Percentiles rank a stretch among this genome's conserved stretches.
phyloP scores from a whole-genome alignment of 768 basidiomycete species.

The Pleurotus tuber-regium region DNA sequence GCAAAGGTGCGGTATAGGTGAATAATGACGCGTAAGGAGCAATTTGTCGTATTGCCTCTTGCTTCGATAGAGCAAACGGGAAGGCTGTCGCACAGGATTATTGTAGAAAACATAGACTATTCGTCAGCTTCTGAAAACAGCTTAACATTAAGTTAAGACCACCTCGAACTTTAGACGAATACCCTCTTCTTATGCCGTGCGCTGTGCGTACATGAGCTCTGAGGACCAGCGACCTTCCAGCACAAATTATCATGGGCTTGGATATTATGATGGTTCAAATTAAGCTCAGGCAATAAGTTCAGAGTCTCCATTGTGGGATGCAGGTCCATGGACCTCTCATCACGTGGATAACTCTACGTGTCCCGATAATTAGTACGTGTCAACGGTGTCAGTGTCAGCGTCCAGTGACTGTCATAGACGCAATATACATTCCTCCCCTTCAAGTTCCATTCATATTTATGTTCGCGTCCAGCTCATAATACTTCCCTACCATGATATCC shows the following conservation, averaged over 20 bases:
- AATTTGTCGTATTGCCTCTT: constrained; percentile 40
- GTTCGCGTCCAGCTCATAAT: constrained; percentile 14
- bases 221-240: too few relatives aligned
- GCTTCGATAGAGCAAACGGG: constrained; percentile 47
- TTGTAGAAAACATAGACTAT: neutral
- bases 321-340: constrained; percentile 1
- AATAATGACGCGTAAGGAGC: constrained; percentile 29
- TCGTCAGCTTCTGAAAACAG: too few relatives aligned
- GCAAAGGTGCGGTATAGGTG: constrained; percentile 20
- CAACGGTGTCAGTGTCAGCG: too few relatives aligned
- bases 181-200: neutral
- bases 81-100: constrained; percentile 33
- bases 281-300: too few relatives aligned
- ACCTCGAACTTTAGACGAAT: constrained; percentile 34
- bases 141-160: constrained; percentile 2
- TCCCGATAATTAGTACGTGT: constrained; percentile 1
- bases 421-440: constrained; percentile 1
- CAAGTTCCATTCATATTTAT: constrained; percentile 7
- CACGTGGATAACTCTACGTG: constrained; percentile 5
- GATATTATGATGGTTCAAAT: too few relatives aligned
- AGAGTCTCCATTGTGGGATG: too few relatives aligned
- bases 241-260: too few relatives aligned
- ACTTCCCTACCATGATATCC: constrained; percentile 28
- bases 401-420: neutral
- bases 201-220: too few relatives aligned